Base-by-base conservation (phyloP, 1,284 basidiomycete species). In the Ceratobasidium sp. region DNA sequence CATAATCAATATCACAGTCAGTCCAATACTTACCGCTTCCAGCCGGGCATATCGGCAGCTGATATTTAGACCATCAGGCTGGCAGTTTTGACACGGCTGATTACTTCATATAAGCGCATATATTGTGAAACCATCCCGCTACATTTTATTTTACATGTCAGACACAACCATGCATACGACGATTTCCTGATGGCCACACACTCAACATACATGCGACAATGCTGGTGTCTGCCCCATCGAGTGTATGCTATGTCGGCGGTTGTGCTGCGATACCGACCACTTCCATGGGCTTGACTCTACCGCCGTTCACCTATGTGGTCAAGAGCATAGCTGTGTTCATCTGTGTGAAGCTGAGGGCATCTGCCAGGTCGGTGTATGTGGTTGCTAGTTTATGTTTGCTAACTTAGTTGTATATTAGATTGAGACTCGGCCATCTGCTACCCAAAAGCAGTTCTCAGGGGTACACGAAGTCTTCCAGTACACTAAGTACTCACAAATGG, bases 241-340 rank as follows among this genome's bases (percentile, higher is more conserved):
- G 6, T 91, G 90, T 79, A 85, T 88, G 70, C 81, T 91, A 3
- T 92, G 91, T 82, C 88, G 87, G 78, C 85, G 90, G 13, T 83
- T 90, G 5, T 91, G 90, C 78, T 83, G 86, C 9, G 82, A 84
- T 51, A 79, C 81, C n/a, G 84, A 90, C 76, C 91, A 92, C 83
- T 83, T 91, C 69, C 91, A 91, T 79, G 89, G 86, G 1, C 82
- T 90, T 0, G 80, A 86, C 5, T 56, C 76, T 0, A 80, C 79
- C n/a, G 84, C 86, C 0, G 79, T 87, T n/a, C 91, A 92, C 84
- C 85, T 92, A n/a, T 92, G 91, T 81, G 90, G 89, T 0, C 86
- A 91, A 85, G 84, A 86, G 10, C 90, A 92, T 82, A 75, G 85
- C 20, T 91, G 91, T 81, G 78, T 81, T 10, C 82, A 84, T 0